phyloP scores from a whole-genome alignment of 1,284 basidiomycete genomes.

The Trametes versicolor region DNA sequence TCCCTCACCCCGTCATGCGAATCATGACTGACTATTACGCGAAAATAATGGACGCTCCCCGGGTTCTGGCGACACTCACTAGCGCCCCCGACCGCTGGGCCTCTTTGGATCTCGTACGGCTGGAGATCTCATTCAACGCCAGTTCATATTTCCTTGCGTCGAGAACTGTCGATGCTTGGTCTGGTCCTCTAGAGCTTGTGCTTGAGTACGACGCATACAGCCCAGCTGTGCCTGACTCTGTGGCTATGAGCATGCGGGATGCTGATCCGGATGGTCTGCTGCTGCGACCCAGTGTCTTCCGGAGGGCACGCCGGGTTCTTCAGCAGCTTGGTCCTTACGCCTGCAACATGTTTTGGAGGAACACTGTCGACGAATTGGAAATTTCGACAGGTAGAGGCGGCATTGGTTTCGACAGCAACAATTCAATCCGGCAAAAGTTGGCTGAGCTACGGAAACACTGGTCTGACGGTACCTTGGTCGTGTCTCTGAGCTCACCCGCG shows the following conservation, averaged over 20 bases:
- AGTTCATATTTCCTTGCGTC: slow-evolving; percentile 24
- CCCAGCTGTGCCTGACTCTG: slow-evolving; percentile 34
- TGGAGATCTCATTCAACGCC: slow-evolving; percentile 26
- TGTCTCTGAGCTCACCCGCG: slow-evolving; percentile 58
- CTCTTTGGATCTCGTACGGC: slow-evolving; percentile 46
- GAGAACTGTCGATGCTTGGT: slow-evolving; percentile 23
- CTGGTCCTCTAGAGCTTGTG: slow-evolving; percentile 52
- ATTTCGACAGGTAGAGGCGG: not conserved
- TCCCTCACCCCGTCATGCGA: slow-evolving; percentile 48
- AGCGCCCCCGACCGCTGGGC: slow-evolving; percentile 47
- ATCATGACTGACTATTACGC: slow-evolving; percentile 58
- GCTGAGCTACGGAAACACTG: slow-evolving; percentile 61
- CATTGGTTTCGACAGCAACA: not conserved
- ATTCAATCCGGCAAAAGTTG: slow-evolving; percentile 34
- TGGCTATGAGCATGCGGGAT: slow-evolving; percentile 49
- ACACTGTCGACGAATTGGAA: slow-evolving; percentile 49
- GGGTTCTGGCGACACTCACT: slow-evolving; percentile 53
- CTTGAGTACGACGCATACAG: slow-evolving; percentile 52
- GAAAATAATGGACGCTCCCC: slow-evolving; percentile 44
- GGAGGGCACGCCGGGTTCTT: slow-evolving; percentile 55
- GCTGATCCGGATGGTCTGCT: slow-evolving; percentile 49
- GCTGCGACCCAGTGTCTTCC: slow-evolving; percentile 54
- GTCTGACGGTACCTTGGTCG: slow-evolving; percentile 67
- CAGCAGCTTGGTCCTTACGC: slow-evolving; percentile 69
- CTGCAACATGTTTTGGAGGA: slow-evolving; percentile 71